Conservation (phyloP, 2,329 filamentous ascomycete species). For the Microdochium paspali region DNA sequence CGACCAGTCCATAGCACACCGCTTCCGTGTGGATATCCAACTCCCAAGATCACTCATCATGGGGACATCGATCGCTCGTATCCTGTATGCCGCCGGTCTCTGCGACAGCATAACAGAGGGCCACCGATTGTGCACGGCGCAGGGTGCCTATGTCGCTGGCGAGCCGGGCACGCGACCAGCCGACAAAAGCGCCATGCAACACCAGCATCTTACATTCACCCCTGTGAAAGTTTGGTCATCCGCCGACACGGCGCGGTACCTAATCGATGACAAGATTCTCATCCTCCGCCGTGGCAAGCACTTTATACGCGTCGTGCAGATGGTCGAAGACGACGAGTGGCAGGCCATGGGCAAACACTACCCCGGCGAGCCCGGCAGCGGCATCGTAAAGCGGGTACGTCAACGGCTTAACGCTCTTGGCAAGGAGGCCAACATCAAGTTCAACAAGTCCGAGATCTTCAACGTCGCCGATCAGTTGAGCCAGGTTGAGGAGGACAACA, state of each 20-base stretch:
- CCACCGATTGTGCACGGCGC: conserved; percentile 42
- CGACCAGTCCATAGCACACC: conserved; percentile 34
- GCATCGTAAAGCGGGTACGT: conserved; percentile 33
- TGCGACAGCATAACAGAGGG: conserved; percentile 46
- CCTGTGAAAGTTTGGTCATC: conserved; percentile 50
- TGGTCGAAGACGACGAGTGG: conserved; percentile 49
- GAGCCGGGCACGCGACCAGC: conserved; percentile 25
- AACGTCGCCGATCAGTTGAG: conserved; percentile 13
- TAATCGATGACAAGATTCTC: conserved; percentile 49
- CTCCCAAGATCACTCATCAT: conserved; percentile 49
- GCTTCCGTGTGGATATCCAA: conserved; percentile 39
- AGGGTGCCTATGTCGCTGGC: conserved; percentile 53
- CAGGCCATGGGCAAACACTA: conserved; percentile 36
- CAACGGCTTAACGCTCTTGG: conserved; percentile 9
- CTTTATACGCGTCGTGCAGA: conserved; percentile 51
- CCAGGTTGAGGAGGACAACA: conserved; percentile 5
- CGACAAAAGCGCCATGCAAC: conserved; percentile 24
- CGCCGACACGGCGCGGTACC: conserved; percentile 46
- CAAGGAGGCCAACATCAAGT: conserved; percentile 3
- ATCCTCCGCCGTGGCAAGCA: conserved; percentile 56
- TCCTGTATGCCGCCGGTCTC: conserved; percentile 52
- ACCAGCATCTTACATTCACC: conserved; percentile 48
- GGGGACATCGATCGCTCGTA: conserved; percentile 43
- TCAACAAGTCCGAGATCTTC: not conserved
- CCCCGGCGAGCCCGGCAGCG: conserved; percentile 42